Evolutionary conservation across 75 land plant species (phyloP).

Genomic region (Isoetes taiwanensis): DNA sequence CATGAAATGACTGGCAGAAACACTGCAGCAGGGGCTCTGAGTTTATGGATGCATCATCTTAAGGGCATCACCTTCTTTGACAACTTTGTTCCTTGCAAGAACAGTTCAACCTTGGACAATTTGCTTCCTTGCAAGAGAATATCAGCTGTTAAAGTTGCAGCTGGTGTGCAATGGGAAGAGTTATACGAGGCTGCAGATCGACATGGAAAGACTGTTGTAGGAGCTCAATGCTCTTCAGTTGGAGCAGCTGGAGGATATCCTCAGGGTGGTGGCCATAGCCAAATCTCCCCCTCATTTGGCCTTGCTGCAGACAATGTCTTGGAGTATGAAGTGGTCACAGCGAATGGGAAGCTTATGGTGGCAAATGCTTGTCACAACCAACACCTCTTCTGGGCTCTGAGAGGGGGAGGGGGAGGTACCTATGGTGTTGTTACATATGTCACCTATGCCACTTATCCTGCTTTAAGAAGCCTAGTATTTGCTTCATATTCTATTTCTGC

Average conservation of each 20-base stretch:
- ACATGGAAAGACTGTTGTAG: not conserved
- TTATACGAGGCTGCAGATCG: not conserved
- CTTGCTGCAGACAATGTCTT: slow-evolving; percentile 6
- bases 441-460: not conserved
- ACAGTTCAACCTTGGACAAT: too few relatives aligned
- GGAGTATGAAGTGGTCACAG: slow-evolving; percentile 5
- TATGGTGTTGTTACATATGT: slow-evolving; percentile 1
- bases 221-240: slow-evolving; percentile 1
- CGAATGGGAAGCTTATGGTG: not conserved
- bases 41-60: not conserved
- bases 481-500: not conserved
- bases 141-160: not conserved
- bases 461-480: not conserved
- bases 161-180: slow-evolving; percentile 9
- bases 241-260: slow-evolving; percentile 6
- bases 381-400: slow-evolving; percentile 1
- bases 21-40: not conserved
- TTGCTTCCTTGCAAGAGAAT: not conserved
- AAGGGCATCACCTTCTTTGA: not conserved
- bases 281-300: not conserved
- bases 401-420: slow-evolving; percentile 1
- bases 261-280: slow-evolving; percentile 2
- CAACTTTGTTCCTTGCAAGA: not conserved
- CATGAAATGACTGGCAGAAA: not conserved
- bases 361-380: slow-evolving; percentile 4